Evolutionary conservation across 2,329 filamentous ascomycete species (phyloP), one percentile per base, ranked within the genome.

Genomic region (Fusarium transvaalense): DNA sequence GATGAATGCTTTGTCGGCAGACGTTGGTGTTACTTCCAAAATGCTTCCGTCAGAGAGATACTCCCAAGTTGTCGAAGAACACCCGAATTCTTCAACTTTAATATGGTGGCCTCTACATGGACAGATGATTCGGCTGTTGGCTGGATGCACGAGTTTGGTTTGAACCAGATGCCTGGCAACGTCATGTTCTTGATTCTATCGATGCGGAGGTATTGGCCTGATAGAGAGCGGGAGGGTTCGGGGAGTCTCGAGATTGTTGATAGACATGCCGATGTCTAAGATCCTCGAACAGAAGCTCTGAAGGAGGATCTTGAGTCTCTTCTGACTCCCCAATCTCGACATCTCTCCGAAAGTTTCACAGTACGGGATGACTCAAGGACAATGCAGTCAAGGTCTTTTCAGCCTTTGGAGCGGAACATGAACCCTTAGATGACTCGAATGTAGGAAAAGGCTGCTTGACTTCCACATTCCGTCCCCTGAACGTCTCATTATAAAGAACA

Each of bases 1-100:
- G 61, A 94, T 94, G 76, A 94, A 95, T 0, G 92, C 95, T 77
- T 94, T 95, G 66, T 92, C 92, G 1, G 92, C 89, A 25, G 89
- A 92, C 0, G 92, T 95, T 1, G 92, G 92, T 0, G 92, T 92
- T 10, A 94, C 88, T 1, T 93, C 90, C 61, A 94, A 89, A 1
- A 93, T 80, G 69, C 90, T 93, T n/a, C n/a, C n/a, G n/a, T n/a
- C n/a, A n/a, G 8, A 50, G 31, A 12, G 31, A 64, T 32, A 19
- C 9, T 5, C 15, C 37, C 6, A 38, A 54, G 10, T 37, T 56
- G 14, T 10, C 60, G 19, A 23, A 42, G 15, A 50, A 67, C n/a
- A 29, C 48, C 37, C 62, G 50, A 27, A 31, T 66, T 19, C 92
- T 94, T 63, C 91, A 94, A 72, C 80, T 94, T 13, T 77, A 86